Conservation (phyloP, 2,329 filamentous ascomycete species). For the Ceratocystiopsis minuta region DNA sequence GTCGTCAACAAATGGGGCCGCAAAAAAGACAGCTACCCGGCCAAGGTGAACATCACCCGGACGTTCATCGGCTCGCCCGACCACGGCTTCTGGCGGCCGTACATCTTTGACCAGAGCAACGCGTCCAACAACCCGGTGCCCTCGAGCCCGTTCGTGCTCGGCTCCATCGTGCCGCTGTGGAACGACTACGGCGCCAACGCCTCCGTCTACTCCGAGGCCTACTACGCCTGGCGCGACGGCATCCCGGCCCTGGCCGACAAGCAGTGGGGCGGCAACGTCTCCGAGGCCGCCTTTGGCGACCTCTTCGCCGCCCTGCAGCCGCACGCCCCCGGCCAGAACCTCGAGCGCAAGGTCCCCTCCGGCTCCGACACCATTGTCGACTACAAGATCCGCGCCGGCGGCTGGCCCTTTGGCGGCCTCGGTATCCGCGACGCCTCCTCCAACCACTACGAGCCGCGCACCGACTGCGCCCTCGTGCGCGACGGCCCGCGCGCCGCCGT, state of each 20-base stretch:
- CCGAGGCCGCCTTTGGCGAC: slow-evolving; percentile 19
- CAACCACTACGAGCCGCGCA: slow-evolving; percentile 22
- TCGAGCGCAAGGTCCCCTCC: slow-evolving; percentile 24
- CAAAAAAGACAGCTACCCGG: slow-evolving; percentile 11
- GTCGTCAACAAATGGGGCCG: slow-evolving; percentile 31
- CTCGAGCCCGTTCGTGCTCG: slow-evolving; percentile 23
- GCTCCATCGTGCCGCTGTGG: slow-evolving; percentile 32
- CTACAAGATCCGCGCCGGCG: slow-evolving; percentile 12
- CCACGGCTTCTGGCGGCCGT: slow-evolving; percentile 26
- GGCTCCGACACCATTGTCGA: slow-evolving; percentile 17
- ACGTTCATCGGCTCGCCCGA: slow-evolving; percentile 3
- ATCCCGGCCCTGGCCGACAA: slow-evolving; percentile 32
- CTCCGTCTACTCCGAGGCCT: slow-evolving; percentile 31
- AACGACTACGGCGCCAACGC: slow-evolving; percentile 36
- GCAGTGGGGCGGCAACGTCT: slow-evolving; percentile 32
- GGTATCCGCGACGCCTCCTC: slow-evolving; percentile 18
- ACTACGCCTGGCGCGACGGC: slow-evolving; percentile 30
- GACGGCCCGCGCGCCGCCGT: slow-evolving; percentile 12
- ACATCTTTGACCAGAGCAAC: slow-evolving; percentile 32
- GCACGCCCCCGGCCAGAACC: slow-evolving; percentile 27
- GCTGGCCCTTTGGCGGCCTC: too few species aligned
- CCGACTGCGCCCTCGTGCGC: slow-evolving; percentile 17
- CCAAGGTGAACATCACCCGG: too few species aligned
- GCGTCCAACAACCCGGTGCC: slow-evolving; percentile 26
- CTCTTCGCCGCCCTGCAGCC: slow-evolving; percentile 22